Percentiles rank a stretch among this genome's conserved stretches.
phyloP scores from a whole-genome alignment of 345 rosid species.

The Viola odorata region DNA sequence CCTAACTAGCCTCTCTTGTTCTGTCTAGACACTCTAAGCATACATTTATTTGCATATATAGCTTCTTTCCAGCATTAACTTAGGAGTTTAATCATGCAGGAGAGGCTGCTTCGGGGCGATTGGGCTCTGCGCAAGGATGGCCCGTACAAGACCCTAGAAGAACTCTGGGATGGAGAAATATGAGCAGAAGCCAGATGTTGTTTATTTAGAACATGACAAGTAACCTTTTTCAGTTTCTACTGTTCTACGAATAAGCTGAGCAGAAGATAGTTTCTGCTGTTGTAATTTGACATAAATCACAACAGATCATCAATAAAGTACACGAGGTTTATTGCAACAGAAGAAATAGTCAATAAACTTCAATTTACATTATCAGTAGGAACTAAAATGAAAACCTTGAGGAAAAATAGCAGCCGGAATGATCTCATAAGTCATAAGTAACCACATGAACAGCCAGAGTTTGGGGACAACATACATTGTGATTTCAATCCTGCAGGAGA shows the following conservation, averaged over 20 bases:
- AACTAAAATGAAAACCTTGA: neutral
- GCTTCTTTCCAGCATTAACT: neutral
- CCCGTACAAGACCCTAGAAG: conserved; percentile 46
- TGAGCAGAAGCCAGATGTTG: conserved; percentile 14
- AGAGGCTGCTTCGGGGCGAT: conserved; percentile 51
- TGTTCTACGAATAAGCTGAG: too few species aligned
- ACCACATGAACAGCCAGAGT: neutral
- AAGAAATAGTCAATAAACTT: too few species aligned
- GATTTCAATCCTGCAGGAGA: conserved; percentile 26
- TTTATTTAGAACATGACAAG: too few species aligned
- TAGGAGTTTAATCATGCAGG: conserved; percentile 24
- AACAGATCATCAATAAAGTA: too few species aligned
- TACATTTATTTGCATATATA: too few species aligned
- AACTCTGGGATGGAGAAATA: conserved; percentile 56
- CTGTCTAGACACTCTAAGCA: neutral
- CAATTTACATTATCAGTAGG: too few species aligned
- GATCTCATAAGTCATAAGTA: too few species aligned
- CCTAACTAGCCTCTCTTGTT: neutral
- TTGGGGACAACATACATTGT: neutral
- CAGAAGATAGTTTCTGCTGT: too few species aligned
- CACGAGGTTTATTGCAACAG: too few species aligned
- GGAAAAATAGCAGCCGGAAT: neutral
- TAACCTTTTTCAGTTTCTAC: too few species aligned
- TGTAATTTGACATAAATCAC: too few species aligned
- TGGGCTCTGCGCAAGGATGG: conserved; percentile 43